Percentiles rank a stretch among this genome's conserved stretches.
These are phyloP conservation scores for Schizonepeta tenuifolia DNA, from an alignment of 257 asterid species.

Conservation along the genomic window DNA sequence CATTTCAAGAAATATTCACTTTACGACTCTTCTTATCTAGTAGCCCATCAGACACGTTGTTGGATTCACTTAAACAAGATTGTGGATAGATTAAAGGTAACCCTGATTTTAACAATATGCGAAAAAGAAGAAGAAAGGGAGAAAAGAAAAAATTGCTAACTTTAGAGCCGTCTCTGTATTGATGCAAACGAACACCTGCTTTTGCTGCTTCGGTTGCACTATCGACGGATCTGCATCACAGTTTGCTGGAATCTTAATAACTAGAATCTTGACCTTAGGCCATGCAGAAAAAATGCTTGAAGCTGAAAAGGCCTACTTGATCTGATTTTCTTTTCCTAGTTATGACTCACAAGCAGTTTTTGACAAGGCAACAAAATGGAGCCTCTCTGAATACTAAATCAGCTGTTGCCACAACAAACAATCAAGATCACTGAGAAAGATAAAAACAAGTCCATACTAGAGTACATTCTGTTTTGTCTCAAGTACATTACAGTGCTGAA, in stretches of 20 bases:
- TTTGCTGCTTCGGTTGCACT: conserved; percentile 88
- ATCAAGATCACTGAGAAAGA: not conserved
- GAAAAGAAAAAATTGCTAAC: conserved; percentile 40
- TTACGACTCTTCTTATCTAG: conserved; percentile 15
- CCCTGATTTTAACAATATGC: not conserved
- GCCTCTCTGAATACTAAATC: not conserved
- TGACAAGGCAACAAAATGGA: not conserved
- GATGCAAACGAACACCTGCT: conserved; percentile 82
- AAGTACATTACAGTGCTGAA: not conserved
- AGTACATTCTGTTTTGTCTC: not conserved
- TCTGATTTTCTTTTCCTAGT: not conserved
- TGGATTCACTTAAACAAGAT: not conserved
- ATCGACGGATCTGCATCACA: conserved; percentile 67
- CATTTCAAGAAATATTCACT: not conserved
- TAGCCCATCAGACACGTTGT: not conserved
- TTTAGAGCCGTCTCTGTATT: conserved; percentile 45
- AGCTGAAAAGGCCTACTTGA: not conserved
- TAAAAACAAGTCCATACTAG: not conserved
- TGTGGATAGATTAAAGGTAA: not conserved
- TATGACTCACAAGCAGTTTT: not conserved
- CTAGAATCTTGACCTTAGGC: conserved; percentile 2
- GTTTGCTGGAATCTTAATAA: conserved; percentile 22
- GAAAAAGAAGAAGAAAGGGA: not conserved
- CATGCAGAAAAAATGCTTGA: conserved; percentile 10
- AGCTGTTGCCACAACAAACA: not conserved